A percentile compares a stretch with the other conserved stretches of the same genome.
phyloP scores from a whole-genome alignment of 495 filamentous ascomycete genomes.

The Penicillium maclennaniae region DNA sequence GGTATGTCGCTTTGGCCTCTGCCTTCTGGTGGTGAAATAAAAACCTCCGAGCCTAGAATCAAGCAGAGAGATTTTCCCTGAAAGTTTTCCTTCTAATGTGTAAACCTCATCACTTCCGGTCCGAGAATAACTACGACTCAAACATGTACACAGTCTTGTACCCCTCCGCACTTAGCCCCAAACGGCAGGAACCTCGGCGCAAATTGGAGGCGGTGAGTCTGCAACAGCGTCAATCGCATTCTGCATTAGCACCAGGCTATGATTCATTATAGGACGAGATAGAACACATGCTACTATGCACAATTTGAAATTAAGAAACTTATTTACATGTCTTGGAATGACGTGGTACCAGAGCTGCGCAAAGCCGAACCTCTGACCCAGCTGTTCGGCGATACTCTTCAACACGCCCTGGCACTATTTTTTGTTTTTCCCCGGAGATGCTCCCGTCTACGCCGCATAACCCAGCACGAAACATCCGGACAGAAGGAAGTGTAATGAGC shows the following conservation, averaged over 20 bases:
- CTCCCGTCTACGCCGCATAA: constrained; percentile 43
- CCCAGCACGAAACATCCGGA: constrained; percentile 30
- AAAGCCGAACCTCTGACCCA: constrained; percentile 4
- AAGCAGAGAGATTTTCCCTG: too few species aligned
- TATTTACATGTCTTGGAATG: not conserved
- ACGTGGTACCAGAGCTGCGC: not conserved
- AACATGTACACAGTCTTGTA: not conserved
- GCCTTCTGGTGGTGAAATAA: too few species aligned
- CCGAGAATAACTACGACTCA: not conserved
- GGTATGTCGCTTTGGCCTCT: too few species aligned
- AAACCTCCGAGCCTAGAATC: too few species aligned
- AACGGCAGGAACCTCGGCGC: constrained; percentile 18
- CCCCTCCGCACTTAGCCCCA: constrained; percentile 18
- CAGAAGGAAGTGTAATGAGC: constrained; percentile 19
- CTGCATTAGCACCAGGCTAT: not conserved
- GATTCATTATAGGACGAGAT: not conserved
- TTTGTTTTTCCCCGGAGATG: constrained; percentile 19
- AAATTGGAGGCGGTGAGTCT: constrained; percentile 12
- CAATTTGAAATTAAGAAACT: too few species aligned
- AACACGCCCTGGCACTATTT: too few species aligned
- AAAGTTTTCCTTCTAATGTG: constrained; percentile 2
- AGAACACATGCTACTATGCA: not conserved
- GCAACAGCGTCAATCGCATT: constrained; percentile 1
- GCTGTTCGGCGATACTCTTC: too few species aligned
- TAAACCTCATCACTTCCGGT: constrained; percentile 6